Evolutionary conservation across 2,329 filamentous ascomycete genomes (phyloP).

Genomic region (Bipolaris gigantea): DNA sequence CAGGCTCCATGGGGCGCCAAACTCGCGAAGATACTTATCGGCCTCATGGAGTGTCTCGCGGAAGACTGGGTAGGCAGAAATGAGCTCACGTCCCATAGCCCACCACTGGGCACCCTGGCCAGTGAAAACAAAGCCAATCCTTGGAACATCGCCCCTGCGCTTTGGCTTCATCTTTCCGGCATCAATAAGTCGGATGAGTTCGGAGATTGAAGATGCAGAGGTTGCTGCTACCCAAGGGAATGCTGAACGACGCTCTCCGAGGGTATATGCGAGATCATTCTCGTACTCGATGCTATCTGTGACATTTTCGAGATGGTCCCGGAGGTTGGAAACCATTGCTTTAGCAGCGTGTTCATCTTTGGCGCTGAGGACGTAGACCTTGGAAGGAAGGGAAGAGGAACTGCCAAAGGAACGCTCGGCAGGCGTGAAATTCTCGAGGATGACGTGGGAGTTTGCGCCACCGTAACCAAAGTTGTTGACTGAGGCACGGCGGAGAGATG

Average conservation of each 20-base stretch:
- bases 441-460: constrained; percentile 16
- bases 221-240: not conserved
- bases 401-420: not conserved
- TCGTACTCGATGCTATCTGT: not conserved
- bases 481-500: constrained; percentile 8
- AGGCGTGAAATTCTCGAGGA: constrained; percentile 1
- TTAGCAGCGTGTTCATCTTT: not conserved
- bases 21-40: not conserved
- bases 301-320: not conserved
- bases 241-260: not conserved
- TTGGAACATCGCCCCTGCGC: not conserved
- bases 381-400: not conserved
- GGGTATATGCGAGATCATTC: not conserved
- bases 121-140: not conserved
- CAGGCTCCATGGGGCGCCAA: constrained; percentile 2
- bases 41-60: constrained; percentile 32
- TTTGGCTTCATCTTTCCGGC: not conserved
- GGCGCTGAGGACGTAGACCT: not conserved
- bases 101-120: constrained; percentile 1
- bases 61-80: not conserved
- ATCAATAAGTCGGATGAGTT: not conserved
- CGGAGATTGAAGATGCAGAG: not conserved
- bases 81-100: not conserved
- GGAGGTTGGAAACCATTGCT: not conserved
- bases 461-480: constrained; percentile 29